A percentile compares a stretch with the other conserved stretches of the same genome.
These are phyloP conservation scores for Cryptococcus neoformans DNA, from an alignment of 1,284 basidiomycete genomes.

Conservation along the genomic window DNA sequence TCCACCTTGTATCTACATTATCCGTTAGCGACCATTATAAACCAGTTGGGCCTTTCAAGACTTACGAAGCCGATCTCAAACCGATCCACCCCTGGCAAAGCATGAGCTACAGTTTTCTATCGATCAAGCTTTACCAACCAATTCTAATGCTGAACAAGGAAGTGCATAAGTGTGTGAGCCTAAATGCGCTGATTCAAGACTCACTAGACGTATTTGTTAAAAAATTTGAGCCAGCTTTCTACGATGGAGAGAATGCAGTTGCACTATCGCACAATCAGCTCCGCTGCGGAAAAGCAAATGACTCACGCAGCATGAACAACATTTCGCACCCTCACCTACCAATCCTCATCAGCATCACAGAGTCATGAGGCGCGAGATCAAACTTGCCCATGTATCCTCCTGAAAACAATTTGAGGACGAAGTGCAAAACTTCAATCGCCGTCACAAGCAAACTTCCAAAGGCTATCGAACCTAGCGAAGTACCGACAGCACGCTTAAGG, in stretches of 20 bases:
- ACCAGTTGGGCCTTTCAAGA: neutral
- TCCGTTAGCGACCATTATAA: neutral
- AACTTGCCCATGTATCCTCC: too few relatives aligned
- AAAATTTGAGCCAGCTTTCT: conserved; percentile 4
- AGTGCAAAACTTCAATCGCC: conserved; percentile 68
- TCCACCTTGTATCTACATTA: conserved; percentile 1
- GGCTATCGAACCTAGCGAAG: conserved; percentile 82
- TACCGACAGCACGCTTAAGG: conserved; percentile 72
- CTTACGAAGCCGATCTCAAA: conserved; percentile 5
- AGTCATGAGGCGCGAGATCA: too few relatives aligned
- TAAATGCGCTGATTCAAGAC: neutral
- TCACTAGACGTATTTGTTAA: conserved; percentile 16
- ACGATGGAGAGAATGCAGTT: neutral
- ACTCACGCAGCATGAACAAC: conserved; percentile 3
- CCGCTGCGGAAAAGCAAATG: neutral
- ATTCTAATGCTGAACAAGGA: neutral
- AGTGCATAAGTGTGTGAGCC: neutral
- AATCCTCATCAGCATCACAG: neutral
- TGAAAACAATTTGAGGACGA: conserved; percentile 56
- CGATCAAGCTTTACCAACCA: neutral
- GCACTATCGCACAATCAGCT: neutral
- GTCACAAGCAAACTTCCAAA: conserved; percentile 88
- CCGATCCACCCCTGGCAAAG: neutral
- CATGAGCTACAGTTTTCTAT: too few relatives aligned
- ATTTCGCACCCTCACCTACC: neutral